Evolutionary conservation across 768 basidiomycete genomes (phyloP).

Genomic region (Termitomyces sp.): DNA sequence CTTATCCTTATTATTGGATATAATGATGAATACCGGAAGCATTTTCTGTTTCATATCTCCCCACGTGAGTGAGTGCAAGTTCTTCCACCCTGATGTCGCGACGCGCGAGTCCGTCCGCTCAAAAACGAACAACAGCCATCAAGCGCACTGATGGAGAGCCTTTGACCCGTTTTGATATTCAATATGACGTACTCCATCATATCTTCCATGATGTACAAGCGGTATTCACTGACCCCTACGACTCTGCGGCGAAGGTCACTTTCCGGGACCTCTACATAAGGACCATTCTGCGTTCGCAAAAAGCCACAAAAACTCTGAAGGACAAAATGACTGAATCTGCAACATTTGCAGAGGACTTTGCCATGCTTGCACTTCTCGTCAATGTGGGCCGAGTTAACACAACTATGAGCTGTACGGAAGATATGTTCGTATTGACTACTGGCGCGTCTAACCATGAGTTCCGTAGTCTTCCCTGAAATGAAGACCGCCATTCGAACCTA

Average conservation of each 20-base stretch:
- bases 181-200: slow-evolving; percentile 72
- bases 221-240: slow-evolving; percentile 46
- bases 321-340: slow-evolving; percentile 63
- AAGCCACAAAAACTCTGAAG: slow-evolving; percentile 64
- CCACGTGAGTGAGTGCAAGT: neutral
- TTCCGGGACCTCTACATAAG: slow-evolving; percentile 61
- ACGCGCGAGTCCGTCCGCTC: slow-evolving; percentile 33
- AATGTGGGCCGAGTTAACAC: slow-evolving; percentile 81
- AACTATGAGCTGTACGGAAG: slow-evolving; percentile 69
- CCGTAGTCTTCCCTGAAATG: slow-evolving; percentile 78
- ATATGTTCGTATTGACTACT: slow-evolving; percentile 10
- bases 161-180: slow-evolving; percentile 60
- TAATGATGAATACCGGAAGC: slow-evolving; percentile 4
- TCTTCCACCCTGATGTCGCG: slow-evolving; percentile 18
- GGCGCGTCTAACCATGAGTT: slow-evolving; percentile 1
- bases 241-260: slow-evolving; percentile 27
- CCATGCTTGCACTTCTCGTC: slow-evolving; percentile 67
- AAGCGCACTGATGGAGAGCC: slow-evolving; percentile 62
- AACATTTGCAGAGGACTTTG: slow-evolving; percentile 59
- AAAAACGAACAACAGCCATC: slow-evolving; percentile 37
- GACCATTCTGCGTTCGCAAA: slow-evolving; percentile 49
- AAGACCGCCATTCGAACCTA: slow-evolving; percentile 86
- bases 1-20: slow-evolving; percentile 3
- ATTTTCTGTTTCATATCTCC: neutral
- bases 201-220: slow-evolving; percentile 66